Conservation (phyloP, 176 grass and related monocot genomes). For the Melocanna baccifera region DNA sequence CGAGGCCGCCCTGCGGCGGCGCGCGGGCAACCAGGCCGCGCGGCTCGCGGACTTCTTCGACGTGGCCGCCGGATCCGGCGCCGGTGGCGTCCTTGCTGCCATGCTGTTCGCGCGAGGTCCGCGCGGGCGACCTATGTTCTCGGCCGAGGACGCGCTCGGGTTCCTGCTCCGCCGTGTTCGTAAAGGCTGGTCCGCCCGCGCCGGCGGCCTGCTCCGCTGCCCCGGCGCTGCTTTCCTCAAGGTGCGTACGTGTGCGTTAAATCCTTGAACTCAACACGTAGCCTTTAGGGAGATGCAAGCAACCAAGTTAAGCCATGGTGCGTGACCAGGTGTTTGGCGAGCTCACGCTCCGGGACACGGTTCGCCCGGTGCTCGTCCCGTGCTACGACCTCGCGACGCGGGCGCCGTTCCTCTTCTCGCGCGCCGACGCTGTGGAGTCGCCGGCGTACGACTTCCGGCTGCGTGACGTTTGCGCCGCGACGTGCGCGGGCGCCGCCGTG, state of each 20-base stretch:
- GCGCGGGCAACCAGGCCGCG: slow-evolving; percentile 45
- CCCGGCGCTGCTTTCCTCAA: slow-evolving; percentile 27
- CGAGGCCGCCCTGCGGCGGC: slow-evolving; percentile 62
- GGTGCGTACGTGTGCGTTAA: background rate
- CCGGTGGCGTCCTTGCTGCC: slow-evolving; percentile 70
- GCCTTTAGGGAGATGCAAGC: background rate
- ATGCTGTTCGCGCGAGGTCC: slow-evolving; percentile 64
- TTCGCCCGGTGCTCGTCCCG: slow-evolving; percentile 74
- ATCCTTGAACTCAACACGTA: background rate
- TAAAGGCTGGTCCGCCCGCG: slow-evolving; percentile 15
- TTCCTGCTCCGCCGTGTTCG: slow-evolving; percentile 54
- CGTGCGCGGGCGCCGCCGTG: slow-evolving; percentile 50
- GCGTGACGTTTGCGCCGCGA: slow-evolving; percentile 76
- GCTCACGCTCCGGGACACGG: slow-evolving; percentile 65
- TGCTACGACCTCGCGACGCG: slow-evolving; percentile 79
- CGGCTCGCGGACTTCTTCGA: slow-evolving; percentile 83
- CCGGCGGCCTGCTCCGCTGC: slow-evolving; percentile 42
- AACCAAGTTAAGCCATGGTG: background rate
- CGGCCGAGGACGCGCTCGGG: slow-evolving; percentile 67
- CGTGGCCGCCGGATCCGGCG: slow-evolving; percentile 74
- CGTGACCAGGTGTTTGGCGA: slow-evolving; percentile 47
- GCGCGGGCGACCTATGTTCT: slow-evolving; percentile 64
- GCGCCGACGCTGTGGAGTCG: slow-evolving; percentile 75
- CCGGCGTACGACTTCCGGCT: slow-evolving; percentile 72
- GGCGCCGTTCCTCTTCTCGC: slow-evolving; percentile 81